phyloP scores from a whole-genome alignment of 495 filamentous ascomycete species.

The Penicillium argentinense region DNA sequence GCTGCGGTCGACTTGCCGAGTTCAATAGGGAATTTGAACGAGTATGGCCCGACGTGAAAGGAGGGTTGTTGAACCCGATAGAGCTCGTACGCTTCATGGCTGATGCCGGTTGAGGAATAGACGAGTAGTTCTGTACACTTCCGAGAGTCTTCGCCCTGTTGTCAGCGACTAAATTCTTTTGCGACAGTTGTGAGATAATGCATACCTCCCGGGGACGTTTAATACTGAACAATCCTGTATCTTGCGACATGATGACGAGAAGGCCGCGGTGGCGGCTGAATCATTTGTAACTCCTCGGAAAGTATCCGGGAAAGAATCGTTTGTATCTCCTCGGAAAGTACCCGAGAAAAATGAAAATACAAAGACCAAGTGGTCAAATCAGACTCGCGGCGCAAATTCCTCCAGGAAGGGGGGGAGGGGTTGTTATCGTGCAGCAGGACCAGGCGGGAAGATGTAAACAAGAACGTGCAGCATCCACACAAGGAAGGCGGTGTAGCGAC shows the following conservation, averaged over 20 bases:
- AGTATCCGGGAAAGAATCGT: too few relatives aligned
- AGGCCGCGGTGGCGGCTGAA: conserved; percentile 36
- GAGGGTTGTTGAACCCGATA: conserved; percentile 64
- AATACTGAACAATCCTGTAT: conserved; percentile 71
- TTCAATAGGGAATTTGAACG: conserved; percentile 83
- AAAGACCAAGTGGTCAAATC: conserved; percentile 8
- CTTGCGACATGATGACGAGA: conserved; percentile 65
- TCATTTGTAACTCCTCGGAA: neutral
- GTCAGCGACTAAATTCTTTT: conserved; percentile 15
- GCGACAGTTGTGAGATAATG: conserved; percentile 7
- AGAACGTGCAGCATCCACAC: conserved; percentile 24
- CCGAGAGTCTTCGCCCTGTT: conserved; percentile 65
- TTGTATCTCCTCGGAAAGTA: too few relatives aligned
- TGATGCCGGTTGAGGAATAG: conserved; percentile 90
- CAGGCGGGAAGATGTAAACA: conserved; percentile 28
- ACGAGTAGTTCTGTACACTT: conserved; percentile 70
- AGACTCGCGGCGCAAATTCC: conserved; percentile 9
- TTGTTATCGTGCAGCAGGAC: conserved; percentile 20
- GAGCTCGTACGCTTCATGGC: conserved; percentile 92
- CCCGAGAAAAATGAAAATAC: too few relatives aligned
- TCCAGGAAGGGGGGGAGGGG: conserved; percentile 12
- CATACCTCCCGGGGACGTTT: conserved; percentile 71
- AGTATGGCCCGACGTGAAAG: conserved; percentile 66
- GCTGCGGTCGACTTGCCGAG: conserved; percentile 82
- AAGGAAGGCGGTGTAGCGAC: conserved; percentile 32